Percentiles rank a stretch among this genome's conserved stretches.
Conservation (phyloP, 2,329 filamentous ascomycete genomes). For the Penicillium psychrosexuale region DNA sequence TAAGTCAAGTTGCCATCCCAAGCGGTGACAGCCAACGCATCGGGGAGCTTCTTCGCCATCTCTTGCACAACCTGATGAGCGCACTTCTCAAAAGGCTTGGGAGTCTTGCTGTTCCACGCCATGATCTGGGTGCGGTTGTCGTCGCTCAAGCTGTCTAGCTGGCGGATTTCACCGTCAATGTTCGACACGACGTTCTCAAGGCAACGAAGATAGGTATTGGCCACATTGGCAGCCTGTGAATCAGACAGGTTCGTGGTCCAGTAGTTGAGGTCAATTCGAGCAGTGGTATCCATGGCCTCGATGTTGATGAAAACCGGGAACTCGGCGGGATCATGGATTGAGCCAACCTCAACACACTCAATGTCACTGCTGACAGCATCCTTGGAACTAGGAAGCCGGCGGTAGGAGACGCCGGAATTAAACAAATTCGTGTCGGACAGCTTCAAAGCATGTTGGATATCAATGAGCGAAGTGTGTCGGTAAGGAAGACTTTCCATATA, state of each 20-base stretch:
- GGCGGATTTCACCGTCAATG: slow-evolving; percentile 30
- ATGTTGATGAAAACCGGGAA: slow-evolving; percentile 50
- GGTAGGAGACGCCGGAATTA: slow-evolving; percentile 50
- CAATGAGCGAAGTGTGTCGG: slow-evolving; percentile 45
- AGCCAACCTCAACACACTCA: slow-evolving; percentile 38
- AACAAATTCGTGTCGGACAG: slow-evolving; percentile 42
- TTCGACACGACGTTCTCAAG: slow-evolving; percentile 41
- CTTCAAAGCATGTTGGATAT: slow-evolving; percentile 47
- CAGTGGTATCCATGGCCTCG: slow-evolving; percentile 44
- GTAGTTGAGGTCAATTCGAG: slow-evolving; percentile 41
- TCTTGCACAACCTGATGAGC: slow-evolving; percentile 30
- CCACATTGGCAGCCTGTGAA: slow-evolving; percentile 39
- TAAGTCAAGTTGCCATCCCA: slow-evolving; percentile 38
- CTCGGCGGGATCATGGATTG: slow-evolving; percentile 49
- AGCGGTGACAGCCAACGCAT: slow-evolving; percentile 29
- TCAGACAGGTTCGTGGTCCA: slow-evolving; percentile 43
- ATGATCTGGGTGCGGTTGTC: slow-evolving; percentile 30
- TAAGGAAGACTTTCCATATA: slow-evolving; percentile 47
- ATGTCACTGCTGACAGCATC: slow-evolving; percentile 28
- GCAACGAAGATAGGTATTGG: slow-evolving; percentile 36
- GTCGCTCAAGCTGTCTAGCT: slow-evolving; percentile 41
- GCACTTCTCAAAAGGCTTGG: slow-evolving; percentile 25
- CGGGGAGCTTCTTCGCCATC: slow-evolving; percentile 21
- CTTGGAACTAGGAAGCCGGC: slow-evolving; percentile 38
- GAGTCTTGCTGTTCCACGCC: slow-evolving; percentile 30